Conservation (phyloP, 805 yeast species). For the Hanseniaspora valbyensis region DNA sequence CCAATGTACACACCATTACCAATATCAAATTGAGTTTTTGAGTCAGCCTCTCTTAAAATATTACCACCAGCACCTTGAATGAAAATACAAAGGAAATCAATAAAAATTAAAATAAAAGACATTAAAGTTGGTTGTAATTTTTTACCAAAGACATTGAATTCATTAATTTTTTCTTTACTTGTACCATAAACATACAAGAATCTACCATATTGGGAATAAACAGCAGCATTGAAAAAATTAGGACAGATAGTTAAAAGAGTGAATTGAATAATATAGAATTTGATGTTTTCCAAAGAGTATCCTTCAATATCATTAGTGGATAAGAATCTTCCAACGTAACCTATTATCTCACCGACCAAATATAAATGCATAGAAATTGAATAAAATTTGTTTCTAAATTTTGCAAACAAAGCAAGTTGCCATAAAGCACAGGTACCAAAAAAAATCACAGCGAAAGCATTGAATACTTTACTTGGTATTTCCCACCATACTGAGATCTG, state of each 20-base stretch:
- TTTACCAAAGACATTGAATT: conserved; percentile 30
- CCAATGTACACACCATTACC: conserved; percentile 45
- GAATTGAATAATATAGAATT: conserved; percentile 51
- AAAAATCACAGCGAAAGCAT: neutral
- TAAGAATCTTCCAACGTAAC: conserved; percentile 51
- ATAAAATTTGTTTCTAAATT: conserved; percentile 7
- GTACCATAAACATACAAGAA: conserved; percentile 49
- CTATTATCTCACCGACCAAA: conserved; percentile 46
- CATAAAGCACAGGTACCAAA: conserved; percentile 24
- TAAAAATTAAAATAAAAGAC: conserved; percentile 52
- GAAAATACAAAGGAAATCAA: conserved; percentile 53
- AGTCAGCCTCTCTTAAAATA: conserved; percentile 41
- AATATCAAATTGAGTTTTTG: conserved; percentile 18
- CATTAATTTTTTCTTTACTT: conserved; percentile 14
- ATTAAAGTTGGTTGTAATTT: neutral
- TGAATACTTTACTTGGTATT: neutral
- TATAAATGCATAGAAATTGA: neutral
- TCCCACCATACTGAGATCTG: neutral
- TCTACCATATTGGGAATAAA: conserved; percentile 62
- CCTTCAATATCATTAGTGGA: conserved; percentile 32
- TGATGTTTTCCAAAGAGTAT: conserved; percentile 19
- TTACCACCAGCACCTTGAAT: conserved; percentile 75
- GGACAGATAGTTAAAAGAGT: conserved; percentile 67
- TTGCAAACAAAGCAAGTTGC: neutral
- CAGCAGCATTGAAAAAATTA: conserved; percentile 72